Evolutionary conservation across 768 basidiomycete species (phyloP).

Genomic region (Mycena rosella): DNA sequence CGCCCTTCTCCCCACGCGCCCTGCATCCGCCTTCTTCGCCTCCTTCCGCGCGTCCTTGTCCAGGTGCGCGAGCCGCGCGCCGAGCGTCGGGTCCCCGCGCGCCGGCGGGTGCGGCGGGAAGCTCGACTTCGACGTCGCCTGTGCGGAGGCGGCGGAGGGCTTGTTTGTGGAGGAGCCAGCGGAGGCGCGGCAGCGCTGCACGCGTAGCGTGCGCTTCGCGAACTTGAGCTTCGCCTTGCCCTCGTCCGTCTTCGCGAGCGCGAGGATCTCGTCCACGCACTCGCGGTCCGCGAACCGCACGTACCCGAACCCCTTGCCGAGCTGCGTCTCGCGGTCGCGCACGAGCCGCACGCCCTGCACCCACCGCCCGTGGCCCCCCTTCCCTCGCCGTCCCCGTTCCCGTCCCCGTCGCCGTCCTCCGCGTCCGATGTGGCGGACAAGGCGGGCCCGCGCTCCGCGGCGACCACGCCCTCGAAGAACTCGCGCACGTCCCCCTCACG

Average conservation of each 20-base stretch:
- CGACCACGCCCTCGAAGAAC: slow-evolving; percentile 87
- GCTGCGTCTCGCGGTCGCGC: slow-evolving; percentile 90
- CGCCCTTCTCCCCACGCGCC: slow-evolving; percentile 84
- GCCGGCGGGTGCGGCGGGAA: slow-evolving; percentile 47
- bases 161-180: no score
- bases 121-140: slow-evolving; percentile 25
- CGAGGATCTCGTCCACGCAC: slow-evolving; percentile 93
- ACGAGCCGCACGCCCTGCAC: slow-evolving; percentile 90
- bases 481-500: slow-evolving; percentile 90
- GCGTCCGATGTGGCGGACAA: slow-evolving; percentile 37
- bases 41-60: slow-evolving; percentile 90
- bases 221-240: slow-evolving; percentile 77
- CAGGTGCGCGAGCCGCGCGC: slow-evolving; percentile 80
- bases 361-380: slow-evolving; percentile 65
- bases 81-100: slow-evolving; percentile 89
- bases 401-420: no score
- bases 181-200: slow-evolving; percentile 90
- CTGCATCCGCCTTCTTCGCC: slow-evolving; percentile 82
- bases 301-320: slow-evolving; percentile 97
- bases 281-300: slow-evolving; percentile 88
- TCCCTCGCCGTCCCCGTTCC: no score
- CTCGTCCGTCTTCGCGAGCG: slow-evolving; percentile 67
- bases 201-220: slow-evolving; percentile 91
- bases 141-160: no score
- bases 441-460: slow-evolving; percentile 77